A percentile compares a stretch with the other conserved stretches of the same genome.
Evolutionary conservation across 192 early-diverging fungal genomes (phyloP).

Genomic region (Gamsiella multidivaricata): DNA sequence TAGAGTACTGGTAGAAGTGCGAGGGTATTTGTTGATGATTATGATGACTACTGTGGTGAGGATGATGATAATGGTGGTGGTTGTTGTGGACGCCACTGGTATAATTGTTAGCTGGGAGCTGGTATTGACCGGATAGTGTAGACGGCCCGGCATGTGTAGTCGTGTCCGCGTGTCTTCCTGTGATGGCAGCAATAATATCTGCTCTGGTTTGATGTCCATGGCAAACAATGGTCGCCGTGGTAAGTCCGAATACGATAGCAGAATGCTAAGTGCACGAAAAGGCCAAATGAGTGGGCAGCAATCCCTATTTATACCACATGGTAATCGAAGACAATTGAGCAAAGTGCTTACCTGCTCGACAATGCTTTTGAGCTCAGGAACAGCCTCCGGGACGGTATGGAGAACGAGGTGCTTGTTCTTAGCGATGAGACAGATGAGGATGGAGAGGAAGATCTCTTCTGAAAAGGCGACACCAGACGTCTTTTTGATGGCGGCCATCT

Average conservation of each 20-base stretch:
- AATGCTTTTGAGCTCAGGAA: slow-evolving; percentile 57
- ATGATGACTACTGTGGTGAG: slow-evolving; percentile 11
- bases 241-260: slow-evolving; percentile 57
- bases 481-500: slow-evolving; percentile 56
- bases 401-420: slow-evolving; percentile 63
- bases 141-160: slow-evolving; percentile 10
- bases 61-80: slow-evolving; percentile 16
- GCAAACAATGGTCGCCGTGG: slow-evolving; percentile 58
- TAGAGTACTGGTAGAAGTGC: slow-evolving; percentile 46
- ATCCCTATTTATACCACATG: too few relatives aligned
- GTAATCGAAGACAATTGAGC: not conserved
- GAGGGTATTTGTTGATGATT: slow-evolving; percentile 12
- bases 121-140: slow-evolving; percentile 32
- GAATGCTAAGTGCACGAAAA: slow-evolving; percentile 45
- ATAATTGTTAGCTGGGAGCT: not conserved
- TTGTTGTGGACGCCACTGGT: not conserved
- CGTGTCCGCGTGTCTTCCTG: slow-evolving; percentile 39
- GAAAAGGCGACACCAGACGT: slow-evolving; percentile 56
- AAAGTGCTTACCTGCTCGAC: slow-evolving; percentile 56
- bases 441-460: slow-evolving; percentile 66
- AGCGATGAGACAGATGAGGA: slow-evolving; percentile 64
- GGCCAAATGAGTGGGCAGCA: not conserved
- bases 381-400: slow-evolving; percentile 48
- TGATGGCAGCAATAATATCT: slow-evolving; percentile 52
- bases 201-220: slow-evolving; percentile 44